A percentile compares a stretch with the other conserved stretches of the same genome.
Conservation (phyloP, 306 rosid species). For the Geum urbanum region DNA sequence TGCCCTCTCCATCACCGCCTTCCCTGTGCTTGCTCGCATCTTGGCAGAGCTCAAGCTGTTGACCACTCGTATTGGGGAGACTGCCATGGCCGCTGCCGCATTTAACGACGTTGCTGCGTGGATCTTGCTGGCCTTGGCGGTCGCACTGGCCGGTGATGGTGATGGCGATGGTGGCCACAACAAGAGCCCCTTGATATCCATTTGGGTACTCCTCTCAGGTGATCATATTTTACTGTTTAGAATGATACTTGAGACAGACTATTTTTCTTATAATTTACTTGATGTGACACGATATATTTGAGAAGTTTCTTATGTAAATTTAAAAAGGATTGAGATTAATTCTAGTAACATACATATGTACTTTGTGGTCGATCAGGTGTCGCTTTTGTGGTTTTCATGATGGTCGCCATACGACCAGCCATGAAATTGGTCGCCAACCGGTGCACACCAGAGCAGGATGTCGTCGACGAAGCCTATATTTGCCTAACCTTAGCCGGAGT, state of each 20-base stretch:
- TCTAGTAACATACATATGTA: no score
- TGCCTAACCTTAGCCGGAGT: conserved; percentile 64
- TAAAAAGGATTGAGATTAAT: no score
- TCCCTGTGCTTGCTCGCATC: conserved; percentile 86
- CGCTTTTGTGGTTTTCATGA: conserved; percentile 59
- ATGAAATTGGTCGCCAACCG: conserved; percentile 57
- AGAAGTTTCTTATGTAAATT: no score
- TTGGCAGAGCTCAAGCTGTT: conserved; percentile 79
- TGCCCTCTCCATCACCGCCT: conserved; percentile 81
- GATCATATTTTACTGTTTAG: neutral
- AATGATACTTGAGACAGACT: no score
- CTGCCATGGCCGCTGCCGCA: conserved; percentile 91
- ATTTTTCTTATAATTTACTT: neutral
- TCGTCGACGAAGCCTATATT: conserved; percentile 49
- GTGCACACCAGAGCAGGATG: conserved; percentile 41
- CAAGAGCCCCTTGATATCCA: conserved; percentile 54
- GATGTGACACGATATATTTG: neutral
- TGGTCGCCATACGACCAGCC: conserved; percentile 45
- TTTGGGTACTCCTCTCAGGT: conserved; percentile 79
- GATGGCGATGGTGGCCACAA: conserved; percentile 24
- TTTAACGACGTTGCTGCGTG: conserved; percentile 87
- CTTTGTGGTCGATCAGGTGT: conserved; percentile 33
- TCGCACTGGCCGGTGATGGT: conserved; percentile 54
- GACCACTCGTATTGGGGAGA: conserved; percentile 65
- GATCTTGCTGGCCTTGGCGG: conserved; percentile 75